Percentiles rank a stretch among this genome's conserved stretches.
phyloP scores from a whole-genome alignment of 1,284 basidiomycete genomes.

The Microbotryum intermedium region DNA sequence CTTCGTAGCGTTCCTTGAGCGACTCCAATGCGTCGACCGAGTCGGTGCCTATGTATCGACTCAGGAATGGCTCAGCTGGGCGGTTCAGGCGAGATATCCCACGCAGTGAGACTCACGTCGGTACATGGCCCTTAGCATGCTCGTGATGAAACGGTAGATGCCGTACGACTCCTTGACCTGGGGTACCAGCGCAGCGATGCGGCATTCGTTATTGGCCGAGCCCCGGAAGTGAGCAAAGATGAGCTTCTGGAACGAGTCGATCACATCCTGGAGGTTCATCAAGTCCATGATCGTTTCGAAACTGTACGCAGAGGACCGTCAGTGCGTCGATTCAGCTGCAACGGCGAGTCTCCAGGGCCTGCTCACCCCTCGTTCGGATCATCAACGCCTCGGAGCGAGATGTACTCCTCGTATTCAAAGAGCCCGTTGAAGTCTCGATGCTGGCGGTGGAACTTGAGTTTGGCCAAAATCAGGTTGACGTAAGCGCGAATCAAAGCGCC shows the following conservation, averaged over 20 bases:
- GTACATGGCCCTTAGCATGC: conserved; percentile 92
- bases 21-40: conserved; percentile 78
- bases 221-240: conserved; percentile 86
- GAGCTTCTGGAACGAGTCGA: conserved; percentile 93
- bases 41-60: conserved; percentile 59
- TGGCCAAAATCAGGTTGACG: conserved; percentile 87
- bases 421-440: conserved; percentile 92
- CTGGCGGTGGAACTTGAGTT: conserved; percentile 84
- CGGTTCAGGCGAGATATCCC: neutral
- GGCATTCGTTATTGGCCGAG: conserved; percentile 87
- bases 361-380: conserved; percentile 92
- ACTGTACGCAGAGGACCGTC: conserved; percentile 42
- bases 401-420: conserved; percentile 95
- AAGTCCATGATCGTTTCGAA: conserved; percentile 93
- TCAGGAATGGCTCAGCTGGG: neutral
- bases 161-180: conserved; percentile 96
- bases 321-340: neutral
- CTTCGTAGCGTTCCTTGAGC: conserved; percentile 69
- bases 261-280: conserved; percentile 92
- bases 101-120: conserved; percentile 53
- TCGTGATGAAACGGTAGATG: conserved; percentile 93
- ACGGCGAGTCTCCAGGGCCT: too few species aligned
- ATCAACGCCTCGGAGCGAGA: conserved; percentile 88
- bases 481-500: conserved; percentile 85
- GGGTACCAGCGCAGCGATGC: conserved; percentile 84